Evolutionary conservation across 768 basidiomycete genomes (phyloP).

Genomic region (Pluteus cervinus): DNA sequence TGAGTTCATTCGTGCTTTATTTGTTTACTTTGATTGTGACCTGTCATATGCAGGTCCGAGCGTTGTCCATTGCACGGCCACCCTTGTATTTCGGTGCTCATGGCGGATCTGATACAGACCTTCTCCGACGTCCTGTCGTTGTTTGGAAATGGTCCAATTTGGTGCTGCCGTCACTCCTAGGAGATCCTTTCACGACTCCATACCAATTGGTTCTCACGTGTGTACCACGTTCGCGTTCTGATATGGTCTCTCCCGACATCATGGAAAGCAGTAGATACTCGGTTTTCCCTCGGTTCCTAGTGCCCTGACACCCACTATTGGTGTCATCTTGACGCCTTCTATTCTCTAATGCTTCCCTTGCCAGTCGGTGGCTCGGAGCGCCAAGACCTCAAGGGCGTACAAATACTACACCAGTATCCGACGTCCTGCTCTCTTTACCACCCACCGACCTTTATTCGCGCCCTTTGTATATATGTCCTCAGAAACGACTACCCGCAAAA

Average conservation of each 20-base stretch:
- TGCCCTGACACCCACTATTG: constrained; percentile 17
- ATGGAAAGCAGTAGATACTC: constrained; percentile 16
- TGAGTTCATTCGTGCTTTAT: no score
- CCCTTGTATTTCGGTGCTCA: no score
- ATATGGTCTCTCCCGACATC: constrained; percentile 18
- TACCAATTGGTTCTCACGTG: constrained; percentile 15
- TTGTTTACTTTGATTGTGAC: no score
- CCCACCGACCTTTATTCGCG: constrained; percentile 8
- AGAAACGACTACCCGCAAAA: constrained; percentile 21
- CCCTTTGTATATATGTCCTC: constrained; percentile 21
- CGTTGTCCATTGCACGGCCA: no score
- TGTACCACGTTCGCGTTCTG: constrained; percentile 12
- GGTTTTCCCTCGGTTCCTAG: constrained; percentile 21
- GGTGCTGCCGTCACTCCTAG: constrained; percentile 8
- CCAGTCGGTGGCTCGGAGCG: constrained; percentile 15
- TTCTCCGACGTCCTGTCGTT: constrained; percentile 9
- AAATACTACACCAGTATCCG: constrained; percentile 18
- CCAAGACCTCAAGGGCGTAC: constrained; percentile 16
- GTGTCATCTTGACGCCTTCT: constrained; percentile 15
- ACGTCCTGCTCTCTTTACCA: constrained; percentile 11
- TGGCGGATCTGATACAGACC: constrained; percentile 9
- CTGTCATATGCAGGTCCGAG: no score
- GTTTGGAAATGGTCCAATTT: constrained; percentile 3
- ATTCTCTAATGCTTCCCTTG: constrained; percentile 15
- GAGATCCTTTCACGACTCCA: constrained; percentile 8